Evolutionary conservation across 1,139 yeast species (phyloP).

Genomic region (Hyphopichia wangnamkhiaoensis): DNA sequence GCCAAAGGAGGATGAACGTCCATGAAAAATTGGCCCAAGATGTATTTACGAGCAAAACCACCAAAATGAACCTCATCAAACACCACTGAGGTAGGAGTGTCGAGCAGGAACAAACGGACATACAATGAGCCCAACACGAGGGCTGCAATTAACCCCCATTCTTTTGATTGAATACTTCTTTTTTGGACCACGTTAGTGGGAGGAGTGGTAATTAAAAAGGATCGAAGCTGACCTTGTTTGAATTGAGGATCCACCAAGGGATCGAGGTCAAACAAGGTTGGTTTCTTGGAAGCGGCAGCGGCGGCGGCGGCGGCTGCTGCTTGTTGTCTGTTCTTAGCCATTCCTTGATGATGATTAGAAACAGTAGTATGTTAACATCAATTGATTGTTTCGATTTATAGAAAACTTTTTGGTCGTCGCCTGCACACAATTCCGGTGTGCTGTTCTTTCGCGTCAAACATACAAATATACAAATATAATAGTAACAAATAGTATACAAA

Average conservation of each 20-base stretch:
- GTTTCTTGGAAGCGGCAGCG: slow-evolving; percentile 10
- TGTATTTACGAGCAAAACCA: slow-evolving; percentile 75
- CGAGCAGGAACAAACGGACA: slow-evolving; percentile 40
- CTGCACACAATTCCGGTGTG: too few species aligned
- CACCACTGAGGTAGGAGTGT: slow-evolving; percentile 34
- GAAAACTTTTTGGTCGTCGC: too few species aligned
- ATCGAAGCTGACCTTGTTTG: slow-evolving; percentile 26
- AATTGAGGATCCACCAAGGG: slow-evolving; percentile 29
- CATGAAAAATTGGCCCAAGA: slow-evolving; percentile 74
- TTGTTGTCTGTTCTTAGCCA: slow-evolving; percentile 7
- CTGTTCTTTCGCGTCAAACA: too few species aligned
- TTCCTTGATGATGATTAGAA: background rate
- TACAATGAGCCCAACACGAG: slow-evolving; percentile 55
- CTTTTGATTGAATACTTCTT: slow-evolving; percentile 25
- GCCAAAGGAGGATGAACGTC: slow-evolving; percentile 96
- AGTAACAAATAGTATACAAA: too few species aligned
- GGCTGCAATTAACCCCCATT: slow-evolving; percentile 37
- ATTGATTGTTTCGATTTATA: too few species aligned
- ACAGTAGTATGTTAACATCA: too few species aligned
- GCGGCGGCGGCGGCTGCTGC: slow-evolving; percentile 8
- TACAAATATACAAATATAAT: too few species aligned
- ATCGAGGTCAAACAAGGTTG: slow-evolving; percentile 20
- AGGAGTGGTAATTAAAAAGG: slow-evolving; percentile 31
- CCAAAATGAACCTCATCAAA: slow-evolving; percentile 57
- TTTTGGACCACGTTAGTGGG: slow-evolving; percentile 18